phyloP scores from a whole-genome alignment of 1,284 basidiomycete genomes.

The Ganoderma resinaceum region DNA sequence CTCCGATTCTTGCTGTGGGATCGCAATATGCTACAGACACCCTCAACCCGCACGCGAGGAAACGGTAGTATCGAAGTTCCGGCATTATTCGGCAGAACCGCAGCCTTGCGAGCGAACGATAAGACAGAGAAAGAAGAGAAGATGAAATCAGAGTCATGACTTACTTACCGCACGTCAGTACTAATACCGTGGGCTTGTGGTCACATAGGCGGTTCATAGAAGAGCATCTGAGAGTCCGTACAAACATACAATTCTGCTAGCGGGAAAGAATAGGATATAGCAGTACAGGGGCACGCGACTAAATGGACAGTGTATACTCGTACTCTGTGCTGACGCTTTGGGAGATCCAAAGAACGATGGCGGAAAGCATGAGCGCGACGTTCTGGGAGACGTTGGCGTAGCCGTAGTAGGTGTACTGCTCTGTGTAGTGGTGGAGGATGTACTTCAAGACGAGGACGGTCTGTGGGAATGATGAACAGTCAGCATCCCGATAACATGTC shows the following conservation, averaged over 20 bases:
- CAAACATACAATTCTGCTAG: constrained; percentile 9
- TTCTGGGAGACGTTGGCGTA: constrained; percentile 96
- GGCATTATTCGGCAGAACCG: background rate
- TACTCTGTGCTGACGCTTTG: constrained; percentile 85
- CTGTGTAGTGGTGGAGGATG: constrained; percentile 74
- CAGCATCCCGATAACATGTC: constrained; percentile 1
- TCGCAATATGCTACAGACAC: background rate
- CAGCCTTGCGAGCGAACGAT: background rate
- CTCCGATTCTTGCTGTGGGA: background rate
- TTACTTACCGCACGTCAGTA: background rate
- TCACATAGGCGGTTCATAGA: background rate
- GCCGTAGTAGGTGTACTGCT: constrained; percentile 91
- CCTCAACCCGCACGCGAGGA: background rate
- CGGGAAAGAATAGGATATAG: constrained; percentile 7
- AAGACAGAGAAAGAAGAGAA: background rate
- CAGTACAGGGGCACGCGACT: constrained; percentile 13
- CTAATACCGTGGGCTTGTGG: background rate
- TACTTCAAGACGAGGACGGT: constrained; percentile 95
- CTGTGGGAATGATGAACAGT: constrained; percentile 47
- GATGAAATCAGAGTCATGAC: background rate
- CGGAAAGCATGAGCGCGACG: constrained; percentile 90
- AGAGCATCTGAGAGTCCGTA: background rate
- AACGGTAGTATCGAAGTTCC: background rate
- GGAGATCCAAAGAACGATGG: constrained; percentile 86
- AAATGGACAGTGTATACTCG: constrained; percentile 88